Base-by-base conservation (phyloP, 73 alveolate genomes). In the Stentor coeruleus region DNA sequence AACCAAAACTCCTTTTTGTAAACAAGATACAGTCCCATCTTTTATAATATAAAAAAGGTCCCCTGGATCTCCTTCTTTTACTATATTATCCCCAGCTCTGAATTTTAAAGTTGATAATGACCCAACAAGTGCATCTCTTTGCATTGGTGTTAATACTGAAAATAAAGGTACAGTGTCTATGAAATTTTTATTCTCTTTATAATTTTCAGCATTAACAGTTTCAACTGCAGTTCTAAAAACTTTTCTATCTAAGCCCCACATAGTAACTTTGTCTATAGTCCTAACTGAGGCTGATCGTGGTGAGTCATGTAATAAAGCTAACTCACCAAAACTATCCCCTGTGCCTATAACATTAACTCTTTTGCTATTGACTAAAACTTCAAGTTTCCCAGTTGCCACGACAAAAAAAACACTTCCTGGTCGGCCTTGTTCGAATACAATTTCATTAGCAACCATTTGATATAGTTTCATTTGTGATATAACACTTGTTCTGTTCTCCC, bases 291-390 rank as follows among this genome's bases (percentile, higher is more conserved):
- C 98, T 6, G 98, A 89, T 88, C 99, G 88, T 37, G 91, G 93
- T 6, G 92, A 93, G 88, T 95, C 91, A 82, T 95, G 93, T 59
- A 95, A 88, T 35, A 95, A 89, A 59, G 99, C 99, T 33, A 95
- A 84, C 77, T 95, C 99, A 41, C 99, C 99, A 89, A 95, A 95
- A 42, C 97, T 92, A 40, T 81, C 92, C 28, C 97, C 97, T 3
- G 96, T 91, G 41, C 77, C 57, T 39, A 77, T n/a, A n/a, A n/a
- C n/a, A n/a, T n/a, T n/a, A n/a, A n/a, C n/a, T n/a, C n/a, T n/a
- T n/a, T n/a, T n/a, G n/a, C n/a, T n/a, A n/a, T n/a, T n/a, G n/a
- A n/a, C n/a, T n/a, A n/a, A n/a, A n/a, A n/a, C n/a, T n/a, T n/a
- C n/a, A n/a, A n/a, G n/a, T n/a, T n/a, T n/a, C n/a, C n/a, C n/a